These are phyloP conservation scores for Phaeotremella fagi DNA, from an alignment of 768 basidiomycete species.

Conservation along the genomic window DNA sequence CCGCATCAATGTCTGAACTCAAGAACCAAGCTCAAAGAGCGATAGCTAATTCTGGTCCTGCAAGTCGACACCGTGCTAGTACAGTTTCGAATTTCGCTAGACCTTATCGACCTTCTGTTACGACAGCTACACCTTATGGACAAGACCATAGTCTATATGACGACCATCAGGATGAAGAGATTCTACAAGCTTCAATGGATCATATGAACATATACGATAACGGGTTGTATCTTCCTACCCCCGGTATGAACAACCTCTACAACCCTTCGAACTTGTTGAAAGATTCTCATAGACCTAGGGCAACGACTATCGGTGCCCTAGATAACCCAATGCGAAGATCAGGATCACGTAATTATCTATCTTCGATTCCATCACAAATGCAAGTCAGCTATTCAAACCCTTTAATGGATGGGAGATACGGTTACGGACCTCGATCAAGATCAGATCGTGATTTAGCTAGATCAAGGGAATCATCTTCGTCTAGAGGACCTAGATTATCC, in stretches of 20 bases:
- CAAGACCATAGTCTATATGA: constrained; percentile 44
- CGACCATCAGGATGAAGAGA: not conserved
- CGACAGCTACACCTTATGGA: constrained; percentile 56
- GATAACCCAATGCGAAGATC: constrained; percentile 31
- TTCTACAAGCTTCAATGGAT: not conserved
- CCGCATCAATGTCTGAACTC: constrained; percentile 81
- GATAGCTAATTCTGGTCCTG: constrained; percentile 72
- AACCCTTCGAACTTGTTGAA: constrained; percentile 2
- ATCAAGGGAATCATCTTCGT: constrained; percentile 17
- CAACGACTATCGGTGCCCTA: constrained; percentile 46
- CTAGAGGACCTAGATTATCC: constrained; percentile 29
- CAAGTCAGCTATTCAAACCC: constrained; percentile 17
- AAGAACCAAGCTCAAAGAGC: constrained; percentile 85
- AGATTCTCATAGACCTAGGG: constrained; percentile 41
- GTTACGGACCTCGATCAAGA: constrained; percentile 15
- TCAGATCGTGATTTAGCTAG: constrained; percentile 10
- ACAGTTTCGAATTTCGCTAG: constrained; percentile 94
- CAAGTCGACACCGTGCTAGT: constrained; percentile 75
- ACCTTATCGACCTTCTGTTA: constrained; percentile 49
- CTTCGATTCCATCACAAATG: constrained; percentile 34
- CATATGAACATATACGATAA: not conserved
- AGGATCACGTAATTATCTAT: constrained; percentile 12
- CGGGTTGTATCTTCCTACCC: constrained; percentile 1
- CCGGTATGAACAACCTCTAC: not conserved
- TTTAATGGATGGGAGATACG: constrained; percentile 7